A percentile compares a stretch with the other conserved stretches of the same genome.
phyloP scores from a whole-genome alignment of 208 protist genomes.

The Trypanosoma vivax region DNA sequence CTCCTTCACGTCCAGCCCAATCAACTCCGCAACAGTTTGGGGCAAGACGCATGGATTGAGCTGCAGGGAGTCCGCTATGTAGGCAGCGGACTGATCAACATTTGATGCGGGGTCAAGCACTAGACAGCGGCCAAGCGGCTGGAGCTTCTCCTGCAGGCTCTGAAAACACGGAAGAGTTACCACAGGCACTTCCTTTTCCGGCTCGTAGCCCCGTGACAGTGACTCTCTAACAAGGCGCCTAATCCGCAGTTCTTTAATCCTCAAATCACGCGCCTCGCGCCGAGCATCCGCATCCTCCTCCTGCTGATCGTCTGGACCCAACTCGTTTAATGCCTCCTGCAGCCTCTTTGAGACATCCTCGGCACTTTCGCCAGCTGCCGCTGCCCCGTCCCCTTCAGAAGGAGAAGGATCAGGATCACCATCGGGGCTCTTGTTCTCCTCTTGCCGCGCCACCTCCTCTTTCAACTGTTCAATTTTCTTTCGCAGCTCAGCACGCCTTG shows the following conservation, averaged over 20 bases:
- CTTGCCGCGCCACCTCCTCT: constrained; percentile 19
- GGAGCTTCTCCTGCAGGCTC: constrained; percentile 12
- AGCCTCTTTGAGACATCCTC: no score
- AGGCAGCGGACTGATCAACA: constrained; percentile 29
- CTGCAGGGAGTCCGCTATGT: constrained; percentile 38
- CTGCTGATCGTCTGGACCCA: constrained; percentile 15
- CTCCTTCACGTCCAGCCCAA: not conserved
- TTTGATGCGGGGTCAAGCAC: constrained; percentile 26
- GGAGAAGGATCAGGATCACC: no score
- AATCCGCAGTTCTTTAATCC: constrained; percentile 30
- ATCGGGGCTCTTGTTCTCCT: no score
- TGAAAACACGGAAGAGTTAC: constrained; percentile 22
- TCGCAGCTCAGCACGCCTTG: constrained; percentile 7
- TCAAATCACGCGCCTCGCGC: constrained; percentile 4
- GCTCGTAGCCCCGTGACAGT: not conserved
- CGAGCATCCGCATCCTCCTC: not conserved
- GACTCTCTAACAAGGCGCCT: constrained; percentile 4
- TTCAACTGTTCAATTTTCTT: constrained; percentile 8
- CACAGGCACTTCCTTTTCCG: not conserved
- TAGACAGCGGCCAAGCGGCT: constrained; percentile 15
- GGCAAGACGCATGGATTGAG: constrained; percentile 37
- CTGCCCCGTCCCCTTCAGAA: no score
- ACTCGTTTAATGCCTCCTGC: constrained; percentile 26
- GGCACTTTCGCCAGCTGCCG: no score
- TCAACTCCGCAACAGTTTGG: constrained; percentile 4